Base-by-base conservation (phyloP, 768 basidiomycete genomes). In the Neoboletus magnificus region DNA sequence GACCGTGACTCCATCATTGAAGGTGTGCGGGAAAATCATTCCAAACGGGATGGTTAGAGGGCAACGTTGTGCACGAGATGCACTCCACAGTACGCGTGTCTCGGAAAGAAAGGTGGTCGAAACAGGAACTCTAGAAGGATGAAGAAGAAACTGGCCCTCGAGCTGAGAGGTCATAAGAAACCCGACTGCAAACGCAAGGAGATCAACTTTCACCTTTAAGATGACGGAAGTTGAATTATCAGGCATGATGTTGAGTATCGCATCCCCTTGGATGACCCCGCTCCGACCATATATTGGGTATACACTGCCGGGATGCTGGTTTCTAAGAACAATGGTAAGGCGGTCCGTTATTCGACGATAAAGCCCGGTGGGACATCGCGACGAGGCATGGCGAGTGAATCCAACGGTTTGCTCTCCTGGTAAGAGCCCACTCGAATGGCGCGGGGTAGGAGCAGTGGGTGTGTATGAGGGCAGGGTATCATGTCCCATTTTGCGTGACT, bases 391-490 rank as follows among this genome's bases (percentile, higher is more conserved):
- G 18, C 48, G 81, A 3, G 78, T 77, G 44, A 74, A 75, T 36
- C 80, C 78, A 2, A 87, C 73, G 3, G 74, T 72, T 53, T 71
- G 72, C 60, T 88, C 86, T 43, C 77, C 81, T 10, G 68, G 71
- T 2, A 74, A 66, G 48, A 78, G 83, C 43, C 77, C 73, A 32
- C 61, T 75, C 44, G 86, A 82, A 65, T 88, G 88, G 0, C 64
- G 58, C 0, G 86, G 86, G 1, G 79, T 76, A 12, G 81, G 78
- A 0, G 70, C 65, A 3, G 84, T 78, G 4, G 80, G 76, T 0
- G 82, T 75, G 63, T 87, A 88, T 8, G 66, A 62, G 5, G 85
- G 81, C 8, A 80, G 73, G 8, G 57, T 58, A 32, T 55, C 49
- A n/a, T 44, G 41, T 32, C 27, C 50, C 56, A 62, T 62, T n/a